Percentiles rank a stretch among this genome's conserved stretches.
These are phyloP conservation scores for Lomentospora prolificans DNA, from an alignment of 2,329 filamentous ascomycete genomes.

Conservation along the genomic window DNA sequence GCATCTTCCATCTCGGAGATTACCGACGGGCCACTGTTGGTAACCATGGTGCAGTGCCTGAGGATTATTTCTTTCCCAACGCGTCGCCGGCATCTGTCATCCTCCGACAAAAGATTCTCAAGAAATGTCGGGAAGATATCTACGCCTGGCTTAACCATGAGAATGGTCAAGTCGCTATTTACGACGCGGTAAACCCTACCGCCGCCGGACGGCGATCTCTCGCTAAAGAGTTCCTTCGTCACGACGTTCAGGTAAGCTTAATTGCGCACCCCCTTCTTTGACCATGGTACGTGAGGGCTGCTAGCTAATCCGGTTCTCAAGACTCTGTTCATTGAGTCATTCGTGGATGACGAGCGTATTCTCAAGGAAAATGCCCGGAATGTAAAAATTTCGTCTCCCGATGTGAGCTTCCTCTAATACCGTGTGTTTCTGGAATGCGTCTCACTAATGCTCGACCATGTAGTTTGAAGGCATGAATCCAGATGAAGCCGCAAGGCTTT, in stretches of 20 bases:
- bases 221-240: constrained; percentile 95
- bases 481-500: constrained; percentile 85
- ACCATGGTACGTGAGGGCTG: too few relatives aligned
- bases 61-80: constrained; percentile 97
- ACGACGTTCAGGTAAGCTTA: constrained; percentile 71
- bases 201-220: constrained; percentile 71
- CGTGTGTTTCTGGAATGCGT: background rate
- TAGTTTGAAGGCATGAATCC: constrained; percentile 86
- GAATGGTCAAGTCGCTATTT: constrained; percentile 96
- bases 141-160: constrained; percentile 94
- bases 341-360: constrained; percentile 85
- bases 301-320: too few relatives aligned
- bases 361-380: constrained; percentile 94
- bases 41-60: constrained; percentile 72
- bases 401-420: constrained; percentile 45
- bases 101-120: constrained; percentile 90
- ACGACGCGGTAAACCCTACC: constrained; percentile 93
- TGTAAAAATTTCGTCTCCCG: constrained; percentile 95
- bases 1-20: constrained; percentile 94
- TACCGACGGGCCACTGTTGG: constrained; percentile 89
- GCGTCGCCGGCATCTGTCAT: constrained; percentile 89
- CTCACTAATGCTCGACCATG: constrained; percentile 10
- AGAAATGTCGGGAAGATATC: constrained; percentile 95
- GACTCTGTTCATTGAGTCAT: constrained; percentile 95
- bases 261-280: background rate